Conservation (phyloP, 768 basidiomycete genomes). For the Postia placenta region DNA sequence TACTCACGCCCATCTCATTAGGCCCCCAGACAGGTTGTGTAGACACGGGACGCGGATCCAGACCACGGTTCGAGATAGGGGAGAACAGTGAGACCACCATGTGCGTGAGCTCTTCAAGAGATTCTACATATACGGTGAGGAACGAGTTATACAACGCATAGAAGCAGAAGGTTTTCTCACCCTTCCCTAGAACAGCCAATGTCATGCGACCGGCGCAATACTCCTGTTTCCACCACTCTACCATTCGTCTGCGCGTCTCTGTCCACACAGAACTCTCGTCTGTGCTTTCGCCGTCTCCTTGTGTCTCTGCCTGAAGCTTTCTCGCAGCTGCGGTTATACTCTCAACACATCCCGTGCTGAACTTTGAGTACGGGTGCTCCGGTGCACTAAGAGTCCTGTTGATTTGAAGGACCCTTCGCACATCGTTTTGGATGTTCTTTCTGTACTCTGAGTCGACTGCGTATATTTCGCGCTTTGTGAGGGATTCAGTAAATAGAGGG, state of each 20-base stretch:
- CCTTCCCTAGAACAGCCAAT: constrained; percentile 29
- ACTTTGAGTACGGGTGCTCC: constrained; percentile 39
- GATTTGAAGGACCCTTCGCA: constrained; percentile 44
- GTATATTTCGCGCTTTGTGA: constrained; percentile 43
- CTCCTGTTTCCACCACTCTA: constrained; percentile 32
- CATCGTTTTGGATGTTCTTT: constrained; percentile 45
- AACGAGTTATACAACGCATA: not conserved
- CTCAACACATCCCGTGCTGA: constrained; percentile 41
- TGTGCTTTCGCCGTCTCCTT: constrained; percentile 18
- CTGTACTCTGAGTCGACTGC: constrained; percentile 54
- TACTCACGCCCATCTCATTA: constrained; percentile 15
- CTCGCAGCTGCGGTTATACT: constrained; percentile 19
- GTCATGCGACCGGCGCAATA: constrained; percentile 34
- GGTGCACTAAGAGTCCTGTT: constrained; percentile 34
- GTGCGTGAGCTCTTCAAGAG: constrained; percentile 28
- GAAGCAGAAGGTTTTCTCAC: constrained; percentile 11
- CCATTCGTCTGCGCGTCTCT: constrained; percentile 25
- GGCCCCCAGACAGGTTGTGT: constrained; percentile 15
- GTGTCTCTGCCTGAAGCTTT: constrained; percentile 9
- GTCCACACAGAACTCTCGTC: constrained; percentile 34
- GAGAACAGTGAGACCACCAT: constrained; percentile 28
- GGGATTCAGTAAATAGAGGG: constrained; percentile 39
- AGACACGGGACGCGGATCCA: constrained; percentile 19
- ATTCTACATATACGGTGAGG: constrained; percentile 17
- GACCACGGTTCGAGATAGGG: constrained; percentile 22